Percentiles rank a stretch among this genome's conserved stretches.
phyloP scores from a whole-genome alignment of 2,329 filamentous ascomycete species.

The Capronia americana region DNA sequence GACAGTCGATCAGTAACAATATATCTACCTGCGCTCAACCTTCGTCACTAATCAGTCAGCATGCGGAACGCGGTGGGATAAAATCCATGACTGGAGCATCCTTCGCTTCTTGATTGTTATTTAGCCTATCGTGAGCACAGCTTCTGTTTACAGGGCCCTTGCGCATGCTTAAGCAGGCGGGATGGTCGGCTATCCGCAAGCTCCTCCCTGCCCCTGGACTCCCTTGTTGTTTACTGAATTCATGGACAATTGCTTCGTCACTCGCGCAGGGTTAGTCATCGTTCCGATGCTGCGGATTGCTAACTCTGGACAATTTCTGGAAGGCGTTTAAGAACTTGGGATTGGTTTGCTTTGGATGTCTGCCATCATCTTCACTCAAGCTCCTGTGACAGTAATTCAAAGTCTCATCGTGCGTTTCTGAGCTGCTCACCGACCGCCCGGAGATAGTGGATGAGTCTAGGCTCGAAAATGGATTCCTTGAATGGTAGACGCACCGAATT shows the following conservation, averaged over 20 bases:
- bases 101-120: conserved; percentile 15
- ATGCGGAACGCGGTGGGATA: conserved; percentile 6
- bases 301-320: conserved; percentile 24
- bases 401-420: background rate
- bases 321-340: conserved; percentile 4
- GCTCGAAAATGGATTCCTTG: conserved; percentile 12
- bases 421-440: conserved; percentile 8
- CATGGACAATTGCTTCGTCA: conserved; percentile 33
- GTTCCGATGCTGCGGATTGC: conserved; percentile 17
- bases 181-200: conserved; percentile 28
- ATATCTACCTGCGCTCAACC: conserved; percentile 10
- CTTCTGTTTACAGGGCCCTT: conserved; percentile 1
- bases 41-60: conserved; percentile 22
- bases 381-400: background rate
- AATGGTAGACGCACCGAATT: conserved; percentile 13
- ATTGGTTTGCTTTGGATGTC: conserved; percentile 19
- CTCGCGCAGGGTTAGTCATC: conserved; percentile 32
- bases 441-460: conserved; percentile 2
- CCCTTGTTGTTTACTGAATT: conserved; percentile 11
- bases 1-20: background rate
- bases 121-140: conserved; percentile 19
- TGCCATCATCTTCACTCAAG: conserved; percentile 13
- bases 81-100: conserved; percentile 15
- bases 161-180: conserved; percentile 14
- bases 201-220: conserved; percentile 8